Base-by-base conservation (phyloP, 1,139 yeast genomes). In the Spencermartinsiella ligniputridi region DNA sequence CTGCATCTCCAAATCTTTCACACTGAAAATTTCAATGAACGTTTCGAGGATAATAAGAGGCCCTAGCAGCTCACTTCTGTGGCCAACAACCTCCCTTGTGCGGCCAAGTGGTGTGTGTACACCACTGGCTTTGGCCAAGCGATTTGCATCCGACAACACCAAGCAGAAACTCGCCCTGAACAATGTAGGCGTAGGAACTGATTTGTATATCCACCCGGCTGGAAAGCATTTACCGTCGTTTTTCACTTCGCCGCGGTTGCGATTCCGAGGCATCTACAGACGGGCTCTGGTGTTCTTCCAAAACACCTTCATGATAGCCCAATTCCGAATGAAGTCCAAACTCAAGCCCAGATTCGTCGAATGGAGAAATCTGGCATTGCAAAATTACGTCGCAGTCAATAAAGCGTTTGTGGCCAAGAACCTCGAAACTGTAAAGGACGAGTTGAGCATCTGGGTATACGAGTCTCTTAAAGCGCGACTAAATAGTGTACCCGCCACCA, bases 321-420 rank as follows among this genome's bases (percentile, higher is more conserved):
- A 79, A 54, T 79, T 79, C 58, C 76, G 84, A 52, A 72, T 76
- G 55, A 80, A 78, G 52, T 78, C 83, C 43, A 81, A 81, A 30
- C 67, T 78, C 54, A 79, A 75, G 58, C 86, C 89, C 19, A 71
- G 79, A 39, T 81, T 82, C 61, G 66, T 79, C 39, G 73, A 78
- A 49, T 83, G 90, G 90, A 82, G 81, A 60, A 84, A 83, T 61
- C 74, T 74, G 38, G 88, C 89, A 13, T 75, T 84, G 50, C 83
- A 83, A 54, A 70, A 69, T 42, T 83, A 78, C 59, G 81, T 80
- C 25, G 72, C 75, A 45, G 80, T 83, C 15, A 83, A 84, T 64
- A 76, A 77, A 55, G 81, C 84, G 3, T 84, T 84, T 67, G 86
- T 88, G 0, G 53, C 66, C 11, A 75, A 68, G 50, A 70, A 71